Base-by-base conservation (phyloP, 768 basidiomycete species). In the Glaciozyma martinii region DNA sequence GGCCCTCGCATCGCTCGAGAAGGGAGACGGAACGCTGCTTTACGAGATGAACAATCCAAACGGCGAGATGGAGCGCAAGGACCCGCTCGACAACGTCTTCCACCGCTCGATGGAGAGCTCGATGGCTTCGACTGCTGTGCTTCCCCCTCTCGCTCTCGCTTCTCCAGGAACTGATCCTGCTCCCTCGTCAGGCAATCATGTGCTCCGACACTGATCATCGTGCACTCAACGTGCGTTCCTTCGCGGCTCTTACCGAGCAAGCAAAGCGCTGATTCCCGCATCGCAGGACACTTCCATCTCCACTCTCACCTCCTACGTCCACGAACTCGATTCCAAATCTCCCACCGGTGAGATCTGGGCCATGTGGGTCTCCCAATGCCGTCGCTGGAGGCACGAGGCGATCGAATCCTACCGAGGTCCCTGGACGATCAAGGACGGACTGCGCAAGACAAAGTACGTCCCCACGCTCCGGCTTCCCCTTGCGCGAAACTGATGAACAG, bases 371-470 rank as follows among this genome's bases (percentile, higher is more conserved):
- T n/a, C 23, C 9, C 44, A 60, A 33, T 71, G 71, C 29, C 25
- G 59, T 30, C 44, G 52, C 21, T 71, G 71, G 71, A 32, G 15
- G 1, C 42, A 25, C n/a, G 62, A 54, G 55, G 60, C 64, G n/a
- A 47, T 53, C 30, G 67, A 65, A 63, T 30, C 37, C 23, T 65
- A 65, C 55, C 15, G 55, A 13, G 64, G 63, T 37, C 72, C 72
- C 1, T 71, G 72, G 72, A 65, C 65, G 0, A 37, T 56, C 21
- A 40, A 42, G 25, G 61, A 66, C 8, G 72, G 71, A 1, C 52
- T 70, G 2, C 63, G 52, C 27, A 72, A 72, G 60, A 70, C 72
- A 5, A 57, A 59, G 66, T 63, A 19, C 21, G 62, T 52, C 13
- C 13, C 25, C 21, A 44, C 43, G 3, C 43, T 25, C n/a, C n/a